These are phyloP conservation scores for Leonotis leonurus DNA, from an alignment of 257 asterid species.

Conservation along the genomic window DNA sequence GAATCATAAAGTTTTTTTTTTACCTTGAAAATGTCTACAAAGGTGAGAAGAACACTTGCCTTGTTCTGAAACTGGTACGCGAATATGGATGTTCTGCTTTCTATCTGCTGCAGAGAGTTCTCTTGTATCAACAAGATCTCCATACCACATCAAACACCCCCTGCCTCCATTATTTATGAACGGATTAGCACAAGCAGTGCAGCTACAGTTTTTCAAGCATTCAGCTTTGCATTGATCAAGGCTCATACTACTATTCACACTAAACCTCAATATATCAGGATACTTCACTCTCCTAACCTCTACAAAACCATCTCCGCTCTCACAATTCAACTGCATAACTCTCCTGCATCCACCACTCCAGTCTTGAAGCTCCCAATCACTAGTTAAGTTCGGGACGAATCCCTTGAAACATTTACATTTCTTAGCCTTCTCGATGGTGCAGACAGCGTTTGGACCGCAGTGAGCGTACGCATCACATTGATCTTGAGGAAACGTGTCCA, in stretches of 20 bases:
- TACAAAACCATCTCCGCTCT: slow-evolving; percentile 5
- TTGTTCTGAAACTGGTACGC: not conserved
- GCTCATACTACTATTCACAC: too few relatives aligned
- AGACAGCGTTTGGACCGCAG: slow-evolving; percentile 23
- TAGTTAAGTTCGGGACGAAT: not conserved
- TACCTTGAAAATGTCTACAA: too few relatives aligned
- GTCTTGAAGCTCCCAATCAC: slow-evolving; percentile 18
- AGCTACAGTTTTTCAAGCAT: too few relatives aligned
- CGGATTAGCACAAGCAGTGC: not conserved
- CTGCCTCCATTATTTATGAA: not conserved
- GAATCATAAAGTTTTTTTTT: too few relatives aligned
- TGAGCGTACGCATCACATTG: slow-evolving; percentile 2
- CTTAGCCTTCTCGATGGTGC: not conserved
- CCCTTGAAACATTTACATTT: slow-evolving; percentile 20
- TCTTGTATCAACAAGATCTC: not conserved
- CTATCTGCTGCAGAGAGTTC: not conserved
- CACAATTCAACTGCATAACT: not conserved
- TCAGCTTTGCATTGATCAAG: too few relatives aligned
- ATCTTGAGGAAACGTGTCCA: not conserved
- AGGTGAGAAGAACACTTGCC: not conserved
- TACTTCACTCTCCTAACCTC: too few relatives aligned
- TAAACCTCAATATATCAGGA: too few relatives aligned
- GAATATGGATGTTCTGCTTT: not conserved
- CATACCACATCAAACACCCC: not conserved
- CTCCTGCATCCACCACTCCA: slow-evolving; percentile 21